Evolutionary conservation across 139 green algal species (phyloP).

Genomic region (Auxenochlorella pyrenoidosa): DNA sequence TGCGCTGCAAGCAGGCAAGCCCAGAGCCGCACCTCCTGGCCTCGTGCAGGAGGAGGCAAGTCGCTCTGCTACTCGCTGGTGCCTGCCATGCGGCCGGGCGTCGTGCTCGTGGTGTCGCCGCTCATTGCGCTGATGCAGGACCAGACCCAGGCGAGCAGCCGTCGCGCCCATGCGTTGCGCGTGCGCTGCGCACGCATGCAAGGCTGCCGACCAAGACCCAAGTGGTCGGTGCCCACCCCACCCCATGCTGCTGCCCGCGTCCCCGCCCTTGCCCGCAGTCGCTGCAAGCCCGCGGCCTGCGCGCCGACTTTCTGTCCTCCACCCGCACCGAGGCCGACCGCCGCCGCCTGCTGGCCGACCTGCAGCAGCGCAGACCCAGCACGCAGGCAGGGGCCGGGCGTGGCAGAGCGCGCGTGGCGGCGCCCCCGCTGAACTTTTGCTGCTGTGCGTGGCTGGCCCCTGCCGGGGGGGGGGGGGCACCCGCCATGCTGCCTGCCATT

Average conservation of each 20-base stretch:
- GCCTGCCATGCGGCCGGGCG: conserved; percentile 68
- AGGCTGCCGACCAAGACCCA: too few species aligned
- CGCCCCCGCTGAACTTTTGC: too few species aligned
- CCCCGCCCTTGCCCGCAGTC: not conserved
- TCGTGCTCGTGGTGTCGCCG: conserved; percentile 92
- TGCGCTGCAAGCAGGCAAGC: not conserved
- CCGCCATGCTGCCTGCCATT: too few species aligned
- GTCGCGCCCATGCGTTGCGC: too few species aligned
- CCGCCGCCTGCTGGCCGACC: not conserved
- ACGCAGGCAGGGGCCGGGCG: not conserved
- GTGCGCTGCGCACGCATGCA: too few species aligned
- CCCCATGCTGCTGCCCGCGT: not conserved
- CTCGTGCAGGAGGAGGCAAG: not conserved
- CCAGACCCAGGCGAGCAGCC: conserved; percentile 58
- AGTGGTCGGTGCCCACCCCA: too few species aligned
- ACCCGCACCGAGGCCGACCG: conserved; percentile 7
- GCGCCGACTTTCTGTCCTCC: conserved; percentile 15
- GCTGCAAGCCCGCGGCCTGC: conserved; percentile 1
- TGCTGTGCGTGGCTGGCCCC: too few species aligned
- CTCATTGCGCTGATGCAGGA: conserved; percentile 96
- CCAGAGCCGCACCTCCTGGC: not conserved
- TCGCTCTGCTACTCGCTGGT: conserved; percentile 74
- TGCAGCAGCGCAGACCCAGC: not conserved
- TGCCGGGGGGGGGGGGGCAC: too few species aligned
- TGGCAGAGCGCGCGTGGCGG: too few species aligned